Conservation (phyloP, 2,329 filamentous ascomycete genomes). For the Gnomoniopsis smithogilvyi region DNA sequence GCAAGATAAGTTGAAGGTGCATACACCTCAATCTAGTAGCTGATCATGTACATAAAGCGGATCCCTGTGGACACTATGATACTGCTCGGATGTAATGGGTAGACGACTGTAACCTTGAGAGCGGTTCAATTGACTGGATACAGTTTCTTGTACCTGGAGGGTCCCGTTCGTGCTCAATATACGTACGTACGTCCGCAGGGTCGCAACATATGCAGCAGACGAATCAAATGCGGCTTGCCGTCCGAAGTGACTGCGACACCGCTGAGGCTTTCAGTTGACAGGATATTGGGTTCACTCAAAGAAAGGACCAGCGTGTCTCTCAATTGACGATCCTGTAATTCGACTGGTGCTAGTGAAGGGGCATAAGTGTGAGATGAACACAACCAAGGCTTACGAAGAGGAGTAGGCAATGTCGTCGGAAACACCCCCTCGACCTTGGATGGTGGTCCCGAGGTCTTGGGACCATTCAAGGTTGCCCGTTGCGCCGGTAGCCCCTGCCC, state of each 20-base stretch:
- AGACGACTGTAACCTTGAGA: neutral
- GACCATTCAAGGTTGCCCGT: neutral
- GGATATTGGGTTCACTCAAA: too few relatives aligned
- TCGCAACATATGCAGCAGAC: neutral
- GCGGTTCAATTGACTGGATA: neutral
- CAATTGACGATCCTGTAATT: neutral
- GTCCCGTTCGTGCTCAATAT: neutral
- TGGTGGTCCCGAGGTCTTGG: neutral
- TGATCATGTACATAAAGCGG: neutral
- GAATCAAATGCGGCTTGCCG: neutral
- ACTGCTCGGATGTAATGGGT: neutral
- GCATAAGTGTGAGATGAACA: neutral
- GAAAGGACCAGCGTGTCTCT: neutral
- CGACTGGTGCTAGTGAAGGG: neutral
- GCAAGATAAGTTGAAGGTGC: conserved; percentile 1
- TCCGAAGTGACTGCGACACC: neutral
- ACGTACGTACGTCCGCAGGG: neutral
- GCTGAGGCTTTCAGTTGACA: too few relatives aligned
- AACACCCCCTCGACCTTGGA: neutral
- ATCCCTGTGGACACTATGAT: neutral
- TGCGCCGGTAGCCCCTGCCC: neutral
- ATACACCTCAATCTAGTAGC: conserved; percentile 3
- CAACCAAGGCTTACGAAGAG: neutral
- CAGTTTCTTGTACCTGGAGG: neutral
- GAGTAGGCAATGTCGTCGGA: neutral